Percentiles rank a stretch among this genome's conserved stretches.
Evolutionary conservation across 148 eudicot genomes (phyloP).

Genomic region (Beta vulgaris): DNA sequence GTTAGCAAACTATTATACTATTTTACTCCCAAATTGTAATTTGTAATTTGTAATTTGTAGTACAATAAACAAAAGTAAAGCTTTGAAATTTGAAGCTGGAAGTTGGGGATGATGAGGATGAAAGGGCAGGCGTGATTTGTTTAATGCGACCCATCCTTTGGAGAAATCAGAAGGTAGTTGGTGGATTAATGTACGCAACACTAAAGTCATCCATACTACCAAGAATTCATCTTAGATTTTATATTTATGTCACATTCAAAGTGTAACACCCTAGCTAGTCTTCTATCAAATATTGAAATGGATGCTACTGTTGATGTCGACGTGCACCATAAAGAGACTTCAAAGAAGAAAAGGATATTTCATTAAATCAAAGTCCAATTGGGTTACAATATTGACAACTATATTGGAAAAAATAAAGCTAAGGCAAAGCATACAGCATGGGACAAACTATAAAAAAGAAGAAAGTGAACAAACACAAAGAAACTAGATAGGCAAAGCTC

Average conservation of each 20-base stretch:
- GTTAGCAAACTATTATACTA: too few relatives aligned
- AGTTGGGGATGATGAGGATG: neutral
- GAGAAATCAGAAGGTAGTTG: conserved; percentile 11
- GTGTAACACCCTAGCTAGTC: neutral
- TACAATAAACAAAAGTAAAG: neutral
- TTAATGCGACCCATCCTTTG: conserved; percentile 9
- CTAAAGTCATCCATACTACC: neutral
- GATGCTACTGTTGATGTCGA: neutral
- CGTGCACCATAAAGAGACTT: neutral
- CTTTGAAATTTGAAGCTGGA: too few relatives aligned
- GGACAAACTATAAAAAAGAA: too few relatives aligned
- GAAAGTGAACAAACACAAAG: too few relatives aligned
- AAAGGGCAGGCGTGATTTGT: neutral
- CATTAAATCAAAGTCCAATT: neutral
- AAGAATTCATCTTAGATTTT: neutral
- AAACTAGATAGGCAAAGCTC: too few relatives aligned
- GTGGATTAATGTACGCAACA: neutral
- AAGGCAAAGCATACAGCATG: too few relatives aligned
- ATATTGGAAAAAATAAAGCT: too few relatives aligned
- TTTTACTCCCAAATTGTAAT: too few relatives aligned
- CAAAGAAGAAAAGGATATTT: neutral
- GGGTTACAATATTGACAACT: too few relatives aligned
- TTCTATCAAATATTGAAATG: too few relatives aligned
- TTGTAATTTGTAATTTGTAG: too few relatives aligned
- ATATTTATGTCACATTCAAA: neutral